Percentiles rank a stretch among this genome's conserved stretches.
phyloP scores from a whole-genome alignment of 306 rosid genomes.

The Echinosophora koreensis region DNA sequence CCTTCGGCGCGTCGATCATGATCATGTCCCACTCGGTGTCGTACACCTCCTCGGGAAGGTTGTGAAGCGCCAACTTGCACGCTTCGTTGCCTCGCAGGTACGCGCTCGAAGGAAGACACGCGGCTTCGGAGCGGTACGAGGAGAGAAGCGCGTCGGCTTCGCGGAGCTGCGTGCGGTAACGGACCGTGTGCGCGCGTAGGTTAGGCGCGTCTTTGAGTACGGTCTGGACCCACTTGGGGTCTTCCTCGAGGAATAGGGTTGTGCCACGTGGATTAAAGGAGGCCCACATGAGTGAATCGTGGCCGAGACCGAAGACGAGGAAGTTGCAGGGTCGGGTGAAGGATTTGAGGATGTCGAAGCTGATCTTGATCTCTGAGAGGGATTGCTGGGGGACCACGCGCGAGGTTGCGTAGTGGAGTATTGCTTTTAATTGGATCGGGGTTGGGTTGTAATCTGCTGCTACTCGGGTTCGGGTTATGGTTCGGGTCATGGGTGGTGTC shows the following conservation, averaged over 20 bases:
- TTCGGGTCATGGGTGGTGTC: not conserved
- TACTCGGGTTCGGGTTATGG: slow-evolving; percentile 30
- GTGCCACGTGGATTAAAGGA: slow-evolving; percentile 80
- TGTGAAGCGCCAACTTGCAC: slow-evolving; percentile 73
- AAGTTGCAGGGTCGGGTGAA: slow-evolving; percentile 71
- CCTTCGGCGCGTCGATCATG: slow-evolving; percentile 91
- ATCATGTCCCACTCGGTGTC: slow-evolving; percentile 89
- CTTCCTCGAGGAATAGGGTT: slow-evolving; percentile 89
- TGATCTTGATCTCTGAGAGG: slow-evolving; percentile 64
- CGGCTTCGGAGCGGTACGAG: slow-evolving; percentile 50
- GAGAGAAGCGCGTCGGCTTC: slow-evolving; percentile 63
- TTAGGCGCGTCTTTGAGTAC: slow-evolving; percentile 70
- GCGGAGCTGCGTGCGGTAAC: slow-evolving; percentile 74
- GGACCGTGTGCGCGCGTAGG: slow-evolving; percentile 69
- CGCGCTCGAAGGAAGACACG: slow-evolving; percentile 59
- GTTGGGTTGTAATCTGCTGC: slow-evolving; percentile 36
- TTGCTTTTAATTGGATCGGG: slow-evolving; percentile 62
- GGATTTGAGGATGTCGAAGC: slow-evolving; percentile 69
- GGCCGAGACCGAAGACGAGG: slow-evolving; percentile 88
- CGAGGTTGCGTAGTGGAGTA: slow-evolving; percentile 94
- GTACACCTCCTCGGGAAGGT: slow-evolving; percentile 77
- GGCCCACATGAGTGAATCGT: slow-evolving; percentile 97
- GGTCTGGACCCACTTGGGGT: slow-evolving; percentile 85
- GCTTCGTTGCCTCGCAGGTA: slow-evolving; percentile 60
- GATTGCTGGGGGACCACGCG: slow-evolving; percentile 76